Evolutionary conservation across 257 asterid genomes (phyloP).

Genomic region (Forsythia viridissima): DNA sequence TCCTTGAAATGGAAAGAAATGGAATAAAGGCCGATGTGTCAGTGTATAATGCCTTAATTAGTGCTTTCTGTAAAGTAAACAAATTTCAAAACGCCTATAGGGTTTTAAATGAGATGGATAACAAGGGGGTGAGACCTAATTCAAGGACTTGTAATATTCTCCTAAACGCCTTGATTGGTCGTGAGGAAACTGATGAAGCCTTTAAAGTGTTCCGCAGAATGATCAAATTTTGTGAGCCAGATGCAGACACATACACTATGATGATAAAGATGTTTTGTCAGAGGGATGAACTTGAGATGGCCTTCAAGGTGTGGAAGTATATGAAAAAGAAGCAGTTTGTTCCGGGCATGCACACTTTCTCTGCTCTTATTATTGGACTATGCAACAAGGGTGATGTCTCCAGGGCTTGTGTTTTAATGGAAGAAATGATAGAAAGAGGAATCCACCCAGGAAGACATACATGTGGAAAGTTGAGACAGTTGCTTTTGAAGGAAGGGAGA

Average conservation of each 20-base stretch:
- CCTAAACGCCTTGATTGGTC: conserved; percentile 60
- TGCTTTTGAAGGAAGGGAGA: conserved; percentile 82
- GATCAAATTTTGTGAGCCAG: conserved; percentile 65
- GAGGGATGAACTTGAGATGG: conserved; percentile 58
- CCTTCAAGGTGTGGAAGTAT: conserved; percentile 72
- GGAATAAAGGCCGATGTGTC: conserved; percentile 65
- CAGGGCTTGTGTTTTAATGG: conserved; percentile 72
- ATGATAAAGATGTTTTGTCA: conserved; percentile 87
- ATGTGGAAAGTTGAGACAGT: conserved; percentile 61
- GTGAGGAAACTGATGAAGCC: conserved; percentile 71
- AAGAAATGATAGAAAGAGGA: conserved; percentile 90
- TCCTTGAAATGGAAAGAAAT: conserved; percentile 71
- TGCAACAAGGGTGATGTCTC: conserved; percentile 58
- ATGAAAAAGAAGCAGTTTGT: conserved; percentile 80
- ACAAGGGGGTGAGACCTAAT: conserved; percentile 65
- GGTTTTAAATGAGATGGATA: conserved; percentile 77
- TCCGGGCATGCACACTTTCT: conserved; percentile 83
- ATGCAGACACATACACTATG: conserved; percentile 84
- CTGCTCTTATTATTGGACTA: conserved; percentile 67
- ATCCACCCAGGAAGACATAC: conserved; percentile 78
- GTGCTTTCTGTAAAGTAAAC: conserved; percentile 85
- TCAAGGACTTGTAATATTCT: conserved; percentile 74
- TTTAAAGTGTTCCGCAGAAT: conserved; percentile 60
- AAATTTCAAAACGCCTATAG: conserved; percentile 62
- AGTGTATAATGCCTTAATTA: conserved; percentile 63